phyloP scores from a whole-genome alignment of 768 basidiomycete species.

The Ephemerocybe angulata region DNA sequence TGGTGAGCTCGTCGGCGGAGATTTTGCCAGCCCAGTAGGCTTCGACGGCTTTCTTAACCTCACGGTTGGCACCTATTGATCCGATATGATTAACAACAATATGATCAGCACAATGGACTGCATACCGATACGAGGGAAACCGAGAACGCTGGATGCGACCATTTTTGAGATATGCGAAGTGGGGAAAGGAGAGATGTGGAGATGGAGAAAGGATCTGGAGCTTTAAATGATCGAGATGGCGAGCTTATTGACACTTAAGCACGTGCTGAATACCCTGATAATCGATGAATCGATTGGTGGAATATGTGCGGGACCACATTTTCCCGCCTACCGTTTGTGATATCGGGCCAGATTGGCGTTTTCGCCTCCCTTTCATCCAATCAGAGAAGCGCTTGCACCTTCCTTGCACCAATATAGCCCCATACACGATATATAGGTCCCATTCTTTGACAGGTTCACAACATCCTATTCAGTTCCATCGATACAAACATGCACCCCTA shows the following conservation, averaged over 20 bases:
- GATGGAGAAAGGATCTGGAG: conserved; percentile 16
- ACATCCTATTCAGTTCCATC: not conserved
- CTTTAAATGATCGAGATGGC: conserved; percentile 20
- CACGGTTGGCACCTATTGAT: conserved; percentile 78
- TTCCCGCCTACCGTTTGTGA: not conserved
- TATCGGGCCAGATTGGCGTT: conserved; percentile 3
- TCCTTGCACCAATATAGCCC: not conserved
- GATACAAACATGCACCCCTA: not conserved
- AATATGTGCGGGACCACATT: conserved; percentile 1
- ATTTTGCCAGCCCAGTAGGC: conserved; percentile 96
- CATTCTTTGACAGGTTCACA: conserved; percentile 1
- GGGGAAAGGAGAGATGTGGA: conserved; percentile 19
- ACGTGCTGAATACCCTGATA: conserved; percentile 32
- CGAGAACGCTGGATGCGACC: conserved; percentile 83
- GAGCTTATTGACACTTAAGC: conserved; percentile 28
- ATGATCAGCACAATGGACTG: not conserved
- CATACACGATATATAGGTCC: not conserved
- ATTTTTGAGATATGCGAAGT: conserved; percentile 39
- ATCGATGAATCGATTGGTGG: conserved; percentile 26
- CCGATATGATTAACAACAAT: conserved; percentile 5
- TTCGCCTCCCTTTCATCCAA: conserved; percentile 3
- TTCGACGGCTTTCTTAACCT: conserved; percentile 97
- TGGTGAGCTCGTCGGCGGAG: conserved; percentile 82
- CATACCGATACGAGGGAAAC: conserved; percentile 87
- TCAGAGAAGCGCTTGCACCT: no score